Conservation (phyloP, 1,284 basidiomycete species). For the Exobasidium rhododendri region DNA sequence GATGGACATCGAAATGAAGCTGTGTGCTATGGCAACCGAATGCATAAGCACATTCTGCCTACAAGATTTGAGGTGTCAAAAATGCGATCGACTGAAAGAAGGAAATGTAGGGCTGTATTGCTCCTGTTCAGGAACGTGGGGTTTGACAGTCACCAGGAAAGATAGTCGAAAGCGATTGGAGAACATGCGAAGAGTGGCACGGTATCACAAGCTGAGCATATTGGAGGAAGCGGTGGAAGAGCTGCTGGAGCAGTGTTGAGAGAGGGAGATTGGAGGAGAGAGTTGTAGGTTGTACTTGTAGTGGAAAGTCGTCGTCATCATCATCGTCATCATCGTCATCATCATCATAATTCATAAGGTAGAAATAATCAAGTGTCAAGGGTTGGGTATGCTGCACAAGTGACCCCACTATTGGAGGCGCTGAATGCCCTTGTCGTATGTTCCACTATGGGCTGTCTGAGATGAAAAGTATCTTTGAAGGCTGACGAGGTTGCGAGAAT, state of each 20-base stretch:
- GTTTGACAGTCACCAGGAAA: slow-evolving; percentile 31
- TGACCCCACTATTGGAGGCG: neutral
- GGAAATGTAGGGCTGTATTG: slow-evolving; percentile 83
- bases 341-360: neutral
- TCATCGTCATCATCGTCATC: neutral
- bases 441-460: neutral
- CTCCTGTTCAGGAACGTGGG: slow-evolving; percentile 68
- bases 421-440: neutral
- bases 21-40: slow-evolving; percentile 72
- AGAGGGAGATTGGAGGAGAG: neutral
- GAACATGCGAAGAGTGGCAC: slow-evolving; percentile 29
- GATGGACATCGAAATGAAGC: slow-evolving; percentile 74
- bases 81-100: slow-evolving; percentile 82
- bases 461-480: neutral
- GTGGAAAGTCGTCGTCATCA: too few species aligned
- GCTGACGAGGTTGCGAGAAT: neutral
- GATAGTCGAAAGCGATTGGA: slow-evolving; percentile 25
- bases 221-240: slow-evolving; percentile 25
- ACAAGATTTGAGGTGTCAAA: slow-evolving; percentile 75
- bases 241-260: slow-evolving; percentile 16
- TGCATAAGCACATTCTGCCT: slow-evolving; percentile 76
- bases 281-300: too few species aligned
- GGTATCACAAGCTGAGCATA: slow-evolving; percentile 33
- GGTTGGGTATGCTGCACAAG: neutral
- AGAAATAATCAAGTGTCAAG: neutral